Conservation (phyloP, 2,329 filamentous ascomycete species). For the Zelopaecilomyces penicillatus region DNA sequence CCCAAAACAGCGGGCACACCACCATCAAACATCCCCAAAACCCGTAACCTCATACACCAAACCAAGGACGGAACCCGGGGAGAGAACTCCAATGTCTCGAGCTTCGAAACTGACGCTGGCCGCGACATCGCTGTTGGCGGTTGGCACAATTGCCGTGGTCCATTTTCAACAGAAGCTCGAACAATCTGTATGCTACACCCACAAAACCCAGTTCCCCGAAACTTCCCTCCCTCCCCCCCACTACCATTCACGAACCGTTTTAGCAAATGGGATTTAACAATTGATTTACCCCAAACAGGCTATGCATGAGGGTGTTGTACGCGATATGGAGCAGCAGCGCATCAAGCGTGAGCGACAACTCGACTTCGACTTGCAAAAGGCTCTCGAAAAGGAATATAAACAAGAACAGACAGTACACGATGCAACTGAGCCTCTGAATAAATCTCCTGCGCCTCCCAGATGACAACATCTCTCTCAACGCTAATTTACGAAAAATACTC, state of each 20-base stretch:
- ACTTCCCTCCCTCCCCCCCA: not conserved
- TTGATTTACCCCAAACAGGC: constrained; percentile 43
- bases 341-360: constrained; percentile 84
- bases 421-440: constrained; percentile 19
- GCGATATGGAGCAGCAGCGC: constrained; percentile 89
- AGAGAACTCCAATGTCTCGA: constrained; percentile 60
- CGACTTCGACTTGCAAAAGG: constrained; percentile 87
- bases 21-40: not conserved
- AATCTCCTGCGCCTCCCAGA: constrained; percentile 12
- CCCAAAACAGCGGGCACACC: too few relatives aligned
- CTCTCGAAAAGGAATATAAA: constrained; percentile 80
- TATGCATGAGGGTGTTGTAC: constrained; percentile 91
- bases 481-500: not conserved
- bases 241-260: constrained; percentile 63
- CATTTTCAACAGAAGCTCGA: constrained; percentile 84
- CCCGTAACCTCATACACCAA: not conserved
- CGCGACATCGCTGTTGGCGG: constrained; percentile 67
- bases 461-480: constrained; percentile 8
- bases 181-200: constrained; percentile 54
- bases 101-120: constrained; percentile 80
- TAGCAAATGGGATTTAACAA: not conserved
- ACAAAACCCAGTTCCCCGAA: not conserved
- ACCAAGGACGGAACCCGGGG: not conserved
- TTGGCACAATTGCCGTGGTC: constrained; percentile 72
- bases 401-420: constrained; percentile 71